Conservation (phyloP, 2,329 filamentous ascomycete genomes). For the Eutypella sp. region DNA sequence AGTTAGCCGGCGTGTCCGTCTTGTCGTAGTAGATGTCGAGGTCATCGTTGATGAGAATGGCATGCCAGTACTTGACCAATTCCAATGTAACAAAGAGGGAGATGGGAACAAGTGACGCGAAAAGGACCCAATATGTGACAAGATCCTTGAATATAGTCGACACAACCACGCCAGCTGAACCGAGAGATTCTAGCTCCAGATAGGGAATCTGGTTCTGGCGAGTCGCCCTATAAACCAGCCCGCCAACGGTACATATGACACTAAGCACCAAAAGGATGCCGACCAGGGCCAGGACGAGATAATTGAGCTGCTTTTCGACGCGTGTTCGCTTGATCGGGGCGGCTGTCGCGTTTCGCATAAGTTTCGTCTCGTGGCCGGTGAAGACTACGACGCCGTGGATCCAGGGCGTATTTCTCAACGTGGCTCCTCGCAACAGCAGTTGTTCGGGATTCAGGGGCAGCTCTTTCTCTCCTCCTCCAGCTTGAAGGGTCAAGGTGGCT, state of each 20-base stretch:
- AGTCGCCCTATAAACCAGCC: slow-evolving; percentile 72
- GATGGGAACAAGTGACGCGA: slow-evolving; percentile 93
- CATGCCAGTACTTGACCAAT: slow-evolving; percentile 96
- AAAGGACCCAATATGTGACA: slow-evolving; percentile 97
- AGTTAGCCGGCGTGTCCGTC: slow-evolving; percentile 91
- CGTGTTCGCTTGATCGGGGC: slow-evolving; percentile 97
- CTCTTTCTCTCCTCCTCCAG: slow-evolving; percentile 89
- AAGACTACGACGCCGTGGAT: slow-evolving; percentile 95
- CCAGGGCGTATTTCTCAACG: slow-evolving; percentile 93
- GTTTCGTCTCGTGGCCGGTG: slow-evolving; percentile 94
- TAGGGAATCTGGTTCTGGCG: slow-evolving; percentile 63
- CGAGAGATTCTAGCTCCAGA: slow-evolving; percentile 60
- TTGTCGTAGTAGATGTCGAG: slow-evolving; percentile 97
- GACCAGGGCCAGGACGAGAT: slow-evolving; percentile 86
- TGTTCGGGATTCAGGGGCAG: slow-evolving; percentile 87
- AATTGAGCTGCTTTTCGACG: slow-evolving; percentile 90
- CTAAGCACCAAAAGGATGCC: slow-evolving; percentile 79
- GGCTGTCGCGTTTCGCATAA: slow-evolving; percentile 97
- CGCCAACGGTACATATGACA: slow-evolving; percentile 84
- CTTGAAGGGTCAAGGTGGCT: slow-evolving; percentile 85
- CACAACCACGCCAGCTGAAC: slow-evolving; percentile 50
- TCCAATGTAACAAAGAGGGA: slow-evolving; percentile 97
- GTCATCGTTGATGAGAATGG: slow-evolving; percentile 96
- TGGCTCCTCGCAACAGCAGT: slow-evolving; percentile 85
- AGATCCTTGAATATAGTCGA: slow-evolving; percentile 88